Percentiles rank a stretch among this genome's conserved stretches.
phyloP scores from a whole-genome alignment of 2,329 filamentous ascomycete genomes.

The Fusarium sp. region DNA sequence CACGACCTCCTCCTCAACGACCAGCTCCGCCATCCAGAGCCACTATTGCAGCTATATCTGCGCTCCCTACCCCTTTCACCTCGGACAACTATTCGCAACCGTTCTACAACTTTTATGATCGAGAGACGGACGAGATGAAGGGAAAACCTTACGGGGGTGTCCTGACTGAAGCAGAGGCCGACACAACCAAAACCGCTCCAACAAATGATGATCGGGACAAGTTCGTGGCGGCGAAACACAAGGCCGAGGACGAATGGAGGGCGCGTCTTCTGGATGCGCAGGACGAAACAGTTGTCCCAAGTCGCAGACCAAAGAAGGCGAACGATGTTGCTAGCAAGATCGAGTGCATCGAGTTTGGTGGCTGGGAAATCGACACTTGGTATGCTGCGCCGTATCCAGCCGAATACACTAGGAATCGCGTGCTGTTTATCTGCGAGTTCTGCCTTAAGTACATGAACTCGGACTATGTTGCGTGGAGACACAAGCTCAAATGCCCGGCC shows the following conservation, averaged over 20 bases:
- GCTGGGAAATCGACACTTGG: constrained; percentile 98
- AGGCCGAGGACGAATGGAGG: constrained; percentile 93
- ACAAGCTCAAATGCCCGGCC: constrained; percentile 95
- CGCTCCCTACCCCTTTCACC: constrained; percentile 68
- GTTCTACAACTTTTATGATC: constrained; percentile 90
- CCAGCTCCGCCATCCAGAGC: constrained; percentile 43
- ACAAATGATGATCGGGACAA: constrained; percentile 82
- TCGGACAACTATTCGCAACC: constrained; percentile 76
- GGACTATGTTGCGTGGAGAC: constrained; percentile 96
- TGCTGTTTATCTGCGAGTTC: constrained; percentile 99
- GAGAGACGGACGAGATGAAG: constrained; percentile 88
- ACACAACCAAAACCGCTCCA: constrained; percentile 90
- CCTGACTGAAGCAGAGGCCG: constrained; percentile 86
- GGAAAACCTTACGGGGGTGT: constrained; percentile 97
- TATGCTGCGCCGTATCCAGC: constrained; percentile 98
- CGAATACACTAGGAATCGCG: constrained; percentile 95
- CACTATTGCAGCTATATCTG: constrained; percentile 39
- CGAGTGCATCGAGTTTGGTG: constrained; percentile 98
- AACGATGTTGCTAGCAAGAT: constrained; percentile 94
- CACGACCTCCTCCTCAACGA: constrained; percentile 43
- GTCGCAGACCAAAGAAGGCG: constrained; percentile 78
- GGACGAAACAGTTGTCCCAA: constrained; percentile 70
- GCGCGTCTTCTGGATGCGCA: constrained; percentile 71
- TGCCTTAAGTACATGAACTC: constrained; percentile 99
- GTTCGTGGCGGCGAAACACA: constrained; percentile 91